Conservation (phyloP, 2,329 filamentous ascomycete genomes). For the Ascochyta fabae region DNA sequence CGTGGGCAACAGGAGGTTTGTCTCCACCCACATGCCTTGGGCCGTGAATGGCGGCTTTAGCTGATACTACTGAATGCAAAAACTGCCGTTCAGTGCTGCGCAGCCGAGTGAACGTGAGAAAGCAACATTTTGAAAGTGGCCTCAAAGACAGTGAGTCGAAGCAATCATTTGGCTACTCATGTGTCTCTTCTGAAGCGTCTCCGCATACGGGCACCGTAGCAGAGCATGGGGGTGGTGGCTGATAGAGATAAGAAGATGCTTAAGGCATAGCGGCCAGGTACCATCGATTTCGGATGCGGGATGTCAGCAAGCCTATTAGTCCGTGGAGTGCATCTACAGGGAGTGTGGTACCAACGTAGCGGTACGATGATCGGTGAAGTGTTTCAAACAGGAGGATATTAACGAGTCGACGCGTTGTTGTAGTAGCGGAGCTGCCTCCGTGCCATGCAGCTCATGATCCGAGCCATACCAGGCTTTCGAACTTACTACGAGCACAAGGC, state of each 20-base stretch:
- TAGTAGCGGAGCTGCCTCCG: slow-evolving; percentile 5
- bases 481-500: neutral
- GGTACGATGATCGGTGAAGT: neutral
- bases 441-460: neutral
- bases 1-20: neutral
- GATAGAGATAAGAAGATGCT: slow-evolving; percentile 1
- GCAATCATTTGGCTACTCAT: neutral
- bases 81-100: neutral
- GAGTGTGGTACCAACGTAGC: neutral
- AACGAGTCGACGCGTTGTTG: neutral
- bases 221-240: neutral
- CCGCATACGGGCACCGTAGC: neutral
- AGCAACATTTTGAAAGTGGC: neutral
- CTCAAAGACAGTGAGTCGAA: neutral
- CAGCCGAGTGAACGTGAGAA: neutral
- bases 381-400: too few relatives aligned
- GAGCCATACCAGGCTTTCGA: neutral
- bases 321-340: neutral
- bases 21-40: neutral
- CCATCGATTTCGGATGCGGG: neutral
- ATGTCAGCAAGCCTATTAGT: neutral
- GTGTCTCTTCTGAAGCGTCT: neutral
- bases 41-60: neutral
- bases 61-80: neutral
- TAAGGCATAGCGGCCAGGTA: slow-evolving; percentile 2